phyloP scores from a whole-genome alignment of 2,329 filamentous ascomycete species.

The Neodidymelliopsis sp. region DNA sequence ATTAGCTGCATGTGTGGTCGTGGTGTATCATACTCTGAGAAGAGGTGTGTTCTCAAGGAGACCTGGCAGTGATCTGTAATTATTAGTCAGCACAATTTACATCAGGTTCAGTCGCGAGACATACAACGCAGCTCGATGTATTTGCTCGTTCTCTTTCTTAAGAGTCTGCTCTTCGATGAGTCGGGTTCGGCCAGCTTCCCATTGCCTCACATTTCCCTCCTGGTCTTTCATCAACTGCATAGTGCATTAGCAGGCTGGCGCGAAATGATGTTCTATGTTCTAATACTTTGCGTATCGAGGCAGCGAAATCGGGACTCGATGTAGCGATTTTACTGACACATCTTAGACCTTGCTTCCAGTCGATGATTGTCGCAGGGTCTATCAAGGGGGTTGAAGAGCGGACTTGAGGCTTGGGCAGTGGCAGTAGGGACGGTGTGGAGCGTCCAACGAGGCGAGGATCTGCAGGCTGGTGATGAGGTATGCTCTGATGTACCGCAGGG shows the following conservation, averaged over 20 bases:
- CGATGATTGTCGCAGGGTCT: slow-evolving; percentile 57
- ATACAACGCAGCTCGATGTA: slow-evolving; percentile 63
- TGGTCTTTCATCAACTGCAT: slow-evolving; percentile 67
- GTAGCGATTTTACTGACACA: slow-evolving; percentile 57
- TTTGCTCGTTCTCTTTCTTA: slow-evolving; percentile 61
- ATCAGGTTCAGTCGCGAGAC: slow-evolving; percentile 25
- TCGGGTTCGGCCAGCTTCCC: slow-evolving; percentile 62
- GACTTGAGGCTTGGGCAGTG: slow-evolving; percentile 22
- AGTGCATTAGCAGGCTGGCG: slow-evolving; percentile 11
- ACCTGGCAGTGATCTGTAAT: slow-evolving; percentile 36
- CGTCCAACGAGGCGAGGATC: slow-evolving; percentile 37
- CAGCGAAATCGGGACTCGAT: slow-evolving; percentile 53
- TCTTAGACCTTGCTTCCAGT: slow-evolving; percentile 57
- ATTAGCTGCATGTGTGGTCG: neutral
- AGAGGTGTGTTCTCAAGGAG: slow-evolving; percentile 31
- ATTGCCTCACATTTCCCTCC: slow-evolving; percentile 68
- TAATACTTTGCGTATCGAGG: slow-evolving; percentile 51
- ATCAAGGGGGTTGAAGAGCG: slow-evolving; percentile 40
- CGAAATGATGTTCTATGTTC: no score
- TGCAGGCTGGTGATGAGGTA: slow-evolving; percentile 14
- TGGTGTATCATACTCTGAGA: slow-evolving; percentile 28
- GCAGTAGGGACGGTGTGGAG: slow-evolving; percentile 22
- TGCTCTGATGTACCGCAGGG: no score
- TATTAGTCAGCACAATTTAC: slow-evolving; percentile 7
- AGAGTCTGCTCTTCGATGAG: slow-evolving; percentile 61